Evolutionary conservation across 1,139 yeast species (phyloP).

Genomic region (Arxiozyma telluris): DNA sequence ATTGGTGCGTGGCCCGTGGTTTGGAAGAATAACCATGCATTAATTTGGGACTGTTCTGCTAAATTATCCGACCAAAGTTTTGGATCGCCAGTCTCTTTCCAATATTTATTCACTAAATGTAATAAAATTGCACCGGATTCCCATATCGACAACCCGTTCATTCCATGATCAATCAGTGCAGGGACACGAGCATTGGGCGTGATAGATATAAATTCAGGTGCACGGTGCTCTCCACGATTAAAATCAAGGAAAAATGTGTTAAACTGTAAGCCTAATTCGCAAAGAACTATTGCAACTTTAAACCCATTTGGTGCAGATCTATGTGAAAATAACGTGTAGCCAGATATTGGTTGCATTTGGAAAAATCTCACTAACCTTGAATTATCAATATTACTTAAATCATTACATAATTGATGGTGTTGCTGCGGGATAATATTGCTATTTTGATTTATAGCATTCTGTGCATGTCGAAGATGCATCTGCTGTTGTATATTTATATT

Average conservation of each 20-base stretch:
- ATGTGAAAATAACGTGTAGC: conserved; percentile 81
- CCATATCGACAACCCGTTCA: conserved; percentile 78
- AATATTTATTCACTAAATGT: conserved; percentile 61
- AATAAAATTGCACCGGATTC: conserved; percentile 87
- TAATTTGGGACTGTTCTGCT: conserved; percentile 77
- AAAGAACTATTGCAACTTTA: conserved; percentile 83
- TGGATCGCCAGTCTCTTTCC: conserved; percentile 64
- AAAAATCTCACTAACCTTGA: conserved; percentile 66
- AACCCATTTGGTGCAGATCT: conserved; percentile 95
- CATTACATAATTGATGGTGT: conserved; percentile 15
- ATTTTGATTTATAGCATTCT: conserved; percentile 8
- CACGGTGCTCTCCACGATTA: conserved; percentile 81
- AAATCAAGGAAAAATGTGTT: conserved; percentile 83
- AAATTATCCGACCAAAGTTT: conserved; percentile 73
- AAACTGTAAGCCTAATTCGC: conserved; percentile 73
- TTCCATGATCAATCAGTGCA: conserved; percentile 79
- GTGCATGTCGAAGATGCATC: conserved; percentile 4
- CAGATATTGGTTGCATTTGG: conserved; percentile 70
- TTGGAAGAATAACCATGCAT: conserved; percentile 88
- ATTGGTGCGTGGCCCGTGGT: conserved; percentile 96
- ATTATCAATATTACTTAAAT: conserved; percentile 22
- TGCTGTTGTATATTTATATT: conserved; percentile 9
- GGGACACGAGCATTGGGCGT: conserved; percentile 96
- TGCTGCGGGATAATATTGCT: conserved; percentile 13
- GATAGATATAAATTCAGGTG: conserved; percentile 84